These are phyloP conservation scores for Albatrellus ellisii DNA, from an alignment of 768 basidiomycete genomes.

Conservation along the genomic window DNA sequence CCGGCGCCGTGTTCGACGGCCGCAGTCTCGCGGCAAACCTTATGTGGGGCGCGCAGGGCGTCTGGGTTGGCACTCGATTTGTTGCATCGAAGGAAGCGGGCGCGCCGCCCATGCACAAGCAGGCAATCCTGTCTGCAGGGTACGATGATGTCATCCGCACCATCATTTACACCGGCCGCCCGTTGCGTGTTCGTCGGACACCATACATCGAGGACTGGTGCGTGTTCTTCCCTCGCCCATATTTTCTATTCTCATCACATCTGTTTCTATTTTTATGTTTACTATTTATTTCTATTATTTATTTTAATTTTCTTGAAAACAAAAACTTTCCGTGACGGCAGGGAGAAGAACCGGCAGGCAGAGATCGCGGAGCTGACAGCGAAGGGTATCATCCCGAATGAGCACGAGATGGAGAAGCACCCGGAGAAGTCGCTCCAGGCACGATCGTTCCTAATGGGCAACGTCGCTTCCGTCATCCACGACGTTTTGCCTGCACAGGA, in stretches of 20 bases:
- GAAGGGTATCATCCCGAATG: constrained; percentile 71
- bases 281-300: no score
- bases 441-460: constrained; percentile 74
- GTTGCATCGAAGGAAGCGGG: constrained; percentile 72
- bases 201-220: constrained; percentile 80
- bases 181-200: constrained; percentile 74
- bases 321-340: constrained; percentile 14
- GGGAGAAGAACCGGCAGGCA: constrained; percentile 63
- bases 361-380: constrained; percentile 78
- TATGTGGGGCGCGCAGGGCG: constrained; percentile 80
- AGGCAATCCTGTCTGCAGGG: constrained; percentile 50
- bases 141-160: constrained; percentile 76
- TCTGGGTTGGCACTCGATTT: constrained; percentile 60
- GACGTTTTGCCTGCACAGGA: constrained; percentile 73
- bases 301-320: no score
- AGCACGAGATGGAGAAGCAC: constrained; percentile 60
- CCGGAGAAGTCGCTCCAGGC: constrained; percentile 65
- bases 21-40: constrained; percentile 80
- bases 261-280: no score
- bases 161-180: constrained; percentile 84
- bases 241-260: no score
- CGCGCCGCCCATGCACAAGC: constrained; percentile 79
- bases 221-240: no score
- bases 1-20: constrained; percentile 87
- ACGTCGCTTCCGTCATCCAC: constrained; percentile 59